A percentile compares a stretch with the other conserved stretches of the same genome.
These are phyloP conservation scores for Forsythia suspensa DNA, from an alignment of 257 asterid species.

Conservation along the genomic window DNA sequence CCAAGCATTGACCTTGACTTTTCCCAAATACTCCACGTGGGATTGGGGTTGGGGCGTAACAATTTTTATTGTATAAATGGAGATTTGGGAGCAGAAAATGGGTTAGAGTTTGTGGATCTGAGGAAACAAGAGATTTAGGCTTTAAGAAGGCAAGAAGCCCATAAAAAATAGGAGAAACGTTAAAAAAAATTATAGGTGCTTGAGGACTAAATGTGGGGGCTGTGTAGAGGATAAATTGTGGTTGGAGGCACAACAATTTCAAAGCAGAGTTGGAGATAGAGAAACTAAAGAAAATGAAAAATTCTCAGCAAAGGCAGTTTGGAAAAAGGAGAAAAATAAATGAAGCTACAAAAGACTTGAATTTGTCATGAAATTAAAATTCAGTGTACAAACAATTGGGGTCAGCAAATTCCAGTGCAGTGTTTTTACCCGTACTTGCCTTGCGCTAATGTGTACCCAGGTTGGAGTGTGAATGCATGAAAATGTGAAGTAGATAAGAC, in stretches of 20 bases:
- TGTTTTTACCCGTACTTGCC: background rate
- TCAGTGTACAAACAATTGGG: conserved; percentile 8
- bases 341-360: conserved; percentile 18
- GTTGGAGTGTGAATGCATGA: background rate
- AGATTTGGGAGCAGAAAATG: background rate
- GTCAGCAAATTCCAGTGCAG: background rate
- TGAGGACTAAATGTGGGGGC: conserved; percentile 8
- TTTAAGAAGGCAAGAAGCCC: conserved; percentile 50
- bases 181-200: conserved; percentile 24
- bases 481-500: conserved; percentile 3
- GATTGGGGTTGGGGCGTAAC: too few species aligned
- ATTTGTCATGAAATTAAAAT: conserved; percentile 20
- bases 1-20: too few species aligned
- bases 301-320: conserved; percentile 8
- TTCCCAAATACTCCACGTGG: too few species aligned
- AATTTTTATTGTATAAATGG: background rate
- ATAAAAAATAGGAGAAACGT: conserved; percentile 45
- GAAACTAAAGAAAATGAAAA: conserved; percentile 38
- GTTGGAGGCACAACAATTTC: conserved; percentile 36
- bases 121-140: conserved; percentile 54
- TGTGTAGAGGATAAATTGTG: conserved; percentile 26
- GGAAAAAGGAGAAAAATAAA: conserved; percentile 2
- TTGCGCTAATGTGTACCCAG: background rate
- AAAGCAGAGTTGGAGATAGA: conserved; percentile 37
- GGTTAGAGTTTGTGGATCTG: conserved; percentile 28